Evolutionary conservation across 495 filamentous ascomycete species (phyloP), one percentile per base, ranked within the genome.

Genomic region (Penicillium canariense): DNA sequence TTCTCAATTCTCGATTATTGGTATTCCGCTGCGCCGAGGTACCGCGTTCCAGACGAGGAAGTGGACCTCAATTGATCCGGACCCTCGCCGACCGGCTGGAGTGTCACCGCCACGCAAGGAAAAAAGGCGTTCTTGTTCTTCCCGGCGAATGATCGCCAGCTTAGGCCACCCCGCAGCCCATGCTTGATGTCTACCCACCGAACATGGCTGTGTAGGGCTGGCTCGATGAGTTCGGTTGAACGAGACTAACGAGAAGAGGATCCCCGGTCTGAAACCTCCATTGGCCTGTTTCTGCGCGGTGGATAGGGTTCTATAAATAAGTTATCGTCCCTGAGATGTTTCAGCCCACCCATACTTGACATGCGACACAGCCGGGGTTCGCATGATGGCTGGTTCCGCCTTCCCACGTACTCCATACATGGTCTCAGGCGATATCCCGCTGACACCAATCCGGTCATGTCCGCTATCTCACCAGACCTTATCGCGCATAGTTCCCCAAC

Each of bases 131-230:
- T 23, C 32, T 7, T 38, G 17, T 8, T 39, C 35, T 18, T 4
- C 6, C 35, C 34, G 18, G 34, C 28, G 28, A 48, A 34, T 48
- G 46, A 48, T 48, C 49, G 36, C 23, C 49, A 34, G 25, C 49
- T 32, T 11, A 50, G 48, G 26, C 38, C 49, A 43, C 36, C 36
- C 36, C 15, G 49, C 36, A 22, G 18, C 2, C 38, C 23, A 39
- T 42, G 18, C 38, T 42, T 26, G 32, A 35, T 22, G 6, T 30
- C 6, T 49, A 38, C 17, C 48, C 48, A 39, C 48, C 35, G 2
- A 30, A 30, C 43, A 30, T 15, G 3, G 38, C 32, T 14, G 30
- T 20, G 20, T 27, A 28, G 15, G 30, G 38, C 38, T 42, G 38
- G 38, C 9, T 18, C 34, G 10, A 42, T 42, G 38, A 38, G 34